Evolutionary conservation across 2,329 filamentous ascomycete species (phyloP), one percentile per base, ranked within the genome.

Genomic region (Fusarium sp.): DNA sequence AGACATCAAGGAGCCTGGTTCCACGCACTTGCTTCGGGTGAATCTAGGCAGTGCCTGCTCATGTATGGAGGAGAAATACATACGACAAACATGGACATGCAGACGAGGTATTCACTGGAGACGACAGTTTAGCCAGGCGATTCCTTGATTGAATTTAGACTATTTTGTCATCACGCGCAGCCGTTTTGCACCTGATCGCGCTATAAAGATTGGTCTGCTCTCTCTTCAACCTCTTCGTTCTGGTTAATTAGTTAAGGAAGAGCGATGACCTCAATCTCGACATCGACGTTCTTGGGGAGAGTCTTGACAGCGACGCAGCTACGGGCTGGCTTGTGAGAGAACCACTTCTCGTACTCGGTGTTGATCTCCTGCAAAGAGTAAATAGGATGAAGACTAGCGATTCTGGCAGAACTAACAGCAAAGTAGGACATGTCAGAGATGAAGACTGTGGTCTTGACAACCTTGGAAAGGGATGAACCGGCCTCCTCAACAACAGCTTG

Each of bases 371-470:
- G 63, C 18, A n/a, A 45, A 30, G 3, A 12, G 30, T 55, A 15
- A 66, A 30, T 27, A 34, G 45, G 15, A 27, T 7, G 22, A 8
- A 7, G 16, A 22, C 6, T 4, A 15, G 10, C 22, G 10, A 20
- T 22, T 25, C 8, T 8, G 34, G 30, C 0, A 12, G 18, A 6
- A 79, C 85, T 73, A 77, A 87, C 86, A 52, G 88, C 90, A 79
- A 98, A 98, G 83, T 96, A 87, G 70, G 87, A 88, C 95, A 98
- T 98, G 82, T 97, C 92, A 53, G 92, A 91, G 68, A 98, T 84
- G 87, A 98, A 98, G 78, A 97, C 91, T 79, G 90, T 93, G 75
- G 94, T 92, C 88, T 98, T 97, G 83, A 98, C 92, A 49, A 97
- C 91, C 81, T 90, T 92, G 70, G 88, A 82, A 63, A 98, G 87